Conservation (phyloP, 306 rosid genomes). For the Herpetospermum pedunculosum region DNA sequence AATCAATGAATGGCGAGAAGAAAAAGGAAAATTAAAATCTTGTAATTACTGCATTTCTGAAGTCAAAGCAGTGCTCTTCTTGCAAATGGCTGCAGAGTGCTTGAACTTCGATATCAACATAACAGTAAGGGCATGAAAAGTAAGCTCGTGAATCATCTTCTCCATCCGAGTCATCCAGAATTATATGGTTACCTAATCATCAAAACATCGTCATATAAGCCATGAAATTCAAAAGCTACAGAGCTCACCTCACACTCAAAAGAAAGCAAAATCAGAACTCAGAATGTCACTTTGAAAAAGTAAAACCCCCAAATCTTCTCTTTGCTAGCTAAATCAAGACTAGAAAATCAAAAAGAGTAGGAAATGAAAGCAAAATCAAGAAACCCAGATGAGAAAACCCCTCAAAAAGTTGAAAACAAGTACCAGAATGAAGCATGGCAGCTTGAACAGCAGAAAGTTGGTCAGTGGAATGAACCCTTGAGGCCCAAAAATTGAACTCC, state of each 20-base stretch:
- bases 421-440: constrained; percentile 65
- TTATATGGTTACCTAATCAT: constrained; percentile 11
- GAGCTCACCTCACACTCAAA: background rate
- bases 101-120: constrained; percentile 56
- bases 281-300: background rate
- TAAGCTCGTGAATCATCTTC: constrained; percentile 42
- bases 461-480: constrained; percentile 37
- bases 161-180: constrained; percentile 43
- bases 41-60: constrained; percentile 50
- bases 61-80: constrained; percentile 73
- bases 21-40: background rate
- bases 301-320: background rate
- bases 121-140: constrained; percentile 83
- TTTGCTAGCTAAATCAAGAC: background rate
- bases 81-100: constrained; percentile 55
- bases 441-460: constrained; percentile 54
- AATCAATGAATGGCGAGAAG: background rate
- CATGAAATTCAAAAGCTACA: background rate
- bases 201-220: background rate
- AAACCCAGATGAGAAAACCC: constrained; percentile 2
- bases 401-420: background rate
- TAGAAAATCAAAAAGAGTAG: background rate
- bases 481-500: constrained; percentile 68
- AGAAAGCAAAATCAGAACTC: background rate
- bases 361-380: background rate